Conservation (phyloP, 345 rosid species). For the Eucalyptus urophylla region DNA sequence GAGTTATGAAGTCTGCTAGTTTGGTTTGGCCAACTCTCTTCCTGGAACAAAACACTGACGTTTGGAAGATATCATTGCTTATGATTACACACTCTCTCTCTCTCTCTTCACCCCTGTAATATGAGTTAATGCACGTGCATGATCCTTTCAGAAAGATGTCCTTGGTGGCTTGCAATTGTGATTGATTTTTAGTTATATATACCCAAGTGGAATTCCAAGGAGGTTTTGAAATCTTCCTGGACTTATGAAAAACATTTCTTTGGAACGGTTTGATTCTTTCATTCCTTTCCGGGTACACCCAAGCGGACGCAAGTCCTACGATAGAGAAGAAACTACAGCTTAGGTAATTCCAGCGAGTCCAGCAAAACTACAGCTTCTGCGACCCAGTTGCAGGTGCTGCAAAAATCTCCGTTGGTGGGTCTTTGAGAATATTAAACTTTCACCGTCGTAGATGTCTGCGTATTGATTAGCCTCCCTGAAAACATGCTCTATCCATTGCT, state of each 20-base stretch:
- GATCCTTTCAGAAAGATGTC: background rate
- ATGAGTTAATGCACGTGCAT: background rate
- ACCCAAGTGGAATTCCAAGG: background rate
- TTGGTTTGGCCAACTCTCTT: conserved; percentile 50
- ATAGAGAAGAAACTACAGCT: background rate
- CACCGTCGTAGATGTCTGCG: background rate
- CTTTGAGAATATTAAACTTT: background rate
- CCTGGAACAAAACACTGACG: conserved; percentile 41
- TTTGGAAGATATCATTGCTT: background rate
- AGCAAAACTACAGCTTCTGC: background rate
- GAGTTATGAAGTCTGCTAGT: background rate
- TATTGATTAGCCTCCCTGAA: background rate
- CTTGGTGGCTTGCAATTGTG: background rate
- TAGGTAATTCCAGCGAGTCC: background rate
- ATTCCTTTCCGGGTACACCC: background rate
- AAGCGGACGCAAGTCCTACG: background rate
- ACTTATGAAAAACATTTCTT: background rate
- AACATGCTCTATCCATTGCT: background rate
- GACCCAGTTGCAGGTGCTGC: background rate
- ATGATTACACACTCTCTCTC: background rate
- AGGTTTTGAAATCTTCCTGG: background rate
- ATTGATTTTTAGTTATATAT: background rate
- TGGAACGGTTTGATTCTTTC: background rate
- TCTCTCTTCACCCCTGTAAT: background rate
- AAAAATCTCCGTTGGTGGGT: background rate